These are phyloP conservation scores for Forsythia suspensa DNA, from an alignment of 257 asterid genomes.

Conservation along the genomic window DNA sequence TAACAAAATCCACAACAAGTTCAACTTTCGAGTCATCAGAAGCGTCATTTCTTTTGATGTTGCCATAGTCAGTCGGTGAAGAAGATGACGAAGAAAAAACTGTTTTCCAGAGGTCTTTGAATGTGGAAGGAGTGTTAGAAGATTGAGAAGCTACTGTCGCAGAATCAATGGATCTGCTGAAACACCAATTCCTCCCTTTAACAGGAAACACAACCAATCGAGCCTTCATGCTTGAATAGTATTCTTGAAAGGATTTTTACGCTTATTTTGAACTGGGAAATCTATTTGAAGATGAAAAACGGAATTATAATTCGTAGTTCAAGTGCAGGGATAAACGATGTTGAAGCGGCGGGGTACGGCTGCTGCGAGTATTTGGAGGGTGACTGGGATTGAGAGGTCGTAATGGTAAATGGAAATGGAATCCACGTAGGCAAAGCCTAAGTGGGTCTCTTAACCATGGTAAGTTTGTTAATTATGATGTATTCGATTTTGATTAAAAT, in stretches of 20 bases:
- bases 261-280: background rate
- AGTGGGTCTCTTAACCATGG: too few relatives aligned
- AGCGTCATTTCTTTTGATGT: constrained; percentile 12
- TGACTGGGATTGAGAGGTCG: background rate
- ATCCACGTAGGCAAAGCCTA: background rate
- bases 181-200: constrained; percentile 92
- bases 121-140: constrained; percentile 64
- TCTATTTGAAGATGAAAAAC: background rate
- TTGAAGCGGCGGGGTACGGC: background rate
- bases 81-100: constrained; percentile 37
- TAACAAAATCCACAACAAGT: constrained; percentile 65
- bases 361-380: background rate
- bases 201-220: constrained; percentile 83
- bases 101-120: constrained; percentile 59
- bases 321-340: background rate
- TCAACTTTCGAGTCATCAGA: constrained; percentile 52
- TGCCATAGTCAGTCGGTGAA: background rate
- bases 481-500: too few relatives aligned
- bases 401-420: background rate
- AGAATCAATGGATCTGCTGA: constrained; percentile 73
- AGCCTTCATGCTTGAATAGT: constrained; percentile 56
- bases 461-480: too few relatives aligned
- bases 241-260: background rate
- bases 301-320: background rate
- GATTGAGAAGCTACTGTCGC: constrained; percentile 44